phyloP scores from a whole-genome alignment of 2,329 filamentous ascomycete species.

The Penicillium frequentans region DNA sequence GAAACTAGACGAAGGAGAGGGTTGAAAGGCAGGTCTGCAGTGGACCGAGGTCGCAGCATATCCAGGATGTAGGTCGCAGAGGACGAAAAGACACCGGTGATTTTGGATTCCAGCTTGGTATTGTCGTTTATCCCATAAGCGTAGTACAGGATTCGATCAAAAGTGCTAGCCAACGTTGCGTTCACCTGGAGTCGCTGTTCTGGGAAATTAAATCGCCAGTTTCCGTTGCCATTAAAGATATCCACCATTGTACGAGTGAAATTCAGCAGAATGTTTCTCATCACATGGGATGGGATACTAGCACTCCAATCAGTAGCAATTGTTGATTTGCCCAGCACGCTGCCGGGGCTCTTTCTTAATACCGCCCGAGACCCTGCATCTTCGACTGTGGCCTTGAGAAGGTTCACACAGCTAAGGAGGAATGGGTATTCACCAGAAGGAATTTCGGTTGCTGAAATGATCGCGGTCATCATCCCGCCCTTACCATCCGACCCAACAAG shows the following conservation, averaged over 20 bases:
- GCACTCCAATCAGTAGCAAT: constrained; percentile 56
- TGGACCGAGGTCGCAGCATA: constrained; percentile 70
- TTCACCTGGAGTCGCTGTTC: constrained; percentile 70
- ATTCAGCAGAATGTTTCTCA: constrained; percentile 69
- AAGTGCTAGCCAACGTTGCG: constrained; percentile 64
- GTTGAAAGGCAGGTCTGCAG: constrained; percentile 71
- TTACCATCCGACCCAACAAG: constrained; percentile 75
- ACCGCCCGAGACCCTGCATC: constrained; percentile 64
- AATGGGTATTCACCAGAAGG: constrained; percentile 75
- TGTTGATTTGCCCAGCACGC: constrained; percentile 29
- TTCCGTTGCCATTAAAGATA: constrained; percentile 79
- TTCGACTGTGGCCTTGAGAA: constrained; percentile 75
- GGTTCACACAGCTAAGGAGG: constrained; percentile 67
- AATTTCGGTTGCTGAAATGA: constrained; percentile 81
- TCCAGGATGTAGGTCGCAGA: constrained; percentile 75
- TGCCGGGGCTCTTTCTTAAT: constrained; percentile 40
- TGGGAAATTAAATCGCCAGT: constrained; percentile 76
- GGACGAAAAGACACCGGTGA: constrained; percentile 65
- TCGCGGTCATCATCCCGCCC: constrained; percentile 71
- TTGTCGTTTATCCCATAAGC: constrained; percentile 73
- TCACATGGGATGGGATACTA: constrained; percentile 74
- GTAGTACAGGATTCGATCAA: constrained; percentile 70
- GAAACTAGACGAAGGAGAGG: constrained; percentile 72
- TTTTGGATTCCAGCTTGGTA: constrained; percentile 47
- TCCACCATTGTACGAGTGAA: constrained; percentile 77